Conservation (phyloP, 495 filamentous ascomycete species). For the Staphylotrichum longicolle region DNA sequence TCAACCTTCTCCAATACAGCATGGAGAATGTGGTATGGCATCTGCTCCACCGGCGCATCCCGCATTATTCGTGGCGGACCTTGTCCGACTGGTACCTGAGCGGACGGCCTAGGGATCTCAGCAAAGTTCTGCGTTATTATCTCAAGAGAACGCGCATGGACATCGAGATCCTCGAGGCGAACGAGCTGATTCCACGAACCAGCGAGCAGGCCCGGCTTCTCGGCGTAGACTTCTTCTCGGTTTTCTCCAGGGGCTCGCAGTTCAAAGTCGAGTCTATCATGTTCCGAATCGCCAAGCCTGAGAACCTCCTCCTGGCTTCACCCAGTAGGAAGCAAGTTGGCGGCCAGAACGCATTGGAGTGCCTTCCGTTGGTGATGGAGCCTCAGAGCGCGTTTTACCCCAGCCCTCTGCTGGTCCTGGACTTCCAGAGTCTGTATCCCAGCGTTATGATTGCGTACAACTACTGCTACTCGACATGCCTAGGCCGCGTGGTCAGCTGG, state of each 20-base stretch:
- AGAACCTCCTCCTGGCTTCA: conserved; percentile 87
- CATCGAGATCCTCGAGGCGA: conserved; percentile 85
- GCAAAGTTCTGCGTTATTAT: conserved; percentile 78
- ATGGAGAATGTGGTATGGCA: conserved; percentile 98
- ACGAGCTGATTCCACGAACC: conserved; percentile 83
- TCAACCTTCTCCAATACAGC: conserved; percentile 87
- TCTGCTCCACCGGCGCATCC: conserved; percentile 83
- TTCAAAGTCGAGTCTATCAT: conserved; percentile 98
- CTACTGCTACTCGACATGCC: conserved; percentile 96
- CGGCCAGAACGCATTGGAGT: conserved; percentile 91
- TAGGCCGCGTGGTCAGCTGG: conserved; percentile 83
- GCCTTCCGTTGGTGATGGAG: conserved; percentile 95
- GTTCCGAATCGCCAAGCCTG: conserved; percentile 97
- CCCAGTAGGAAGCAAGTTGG: conserved; percentile 90
- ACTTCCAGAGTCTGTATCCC: conserved; percentile 95
- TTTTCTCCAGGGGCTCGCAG: conserved; percentile 90
- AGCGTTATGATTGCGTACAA: conserved; percentile 99
- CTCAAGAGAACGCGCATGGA: conserved; percentile 73
- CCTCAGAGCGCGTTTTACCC: conserved; percentile 93
- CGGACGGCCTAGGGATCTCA: conserved; percentile 62
- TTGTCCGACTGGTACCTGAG: conserved; percentile 80
- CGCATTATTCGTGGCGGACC: conserved; percentile 75
- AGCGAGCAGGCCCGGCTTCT: conserved; percentile 93
- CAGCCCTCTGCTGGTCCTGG: conserved; percentile 83
- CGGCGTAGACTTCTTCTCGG: conserved; percentile 93